Base-by-base conservation (phyloP, 257 asterid genomes). In the Paulownia fortunei region DNA sequence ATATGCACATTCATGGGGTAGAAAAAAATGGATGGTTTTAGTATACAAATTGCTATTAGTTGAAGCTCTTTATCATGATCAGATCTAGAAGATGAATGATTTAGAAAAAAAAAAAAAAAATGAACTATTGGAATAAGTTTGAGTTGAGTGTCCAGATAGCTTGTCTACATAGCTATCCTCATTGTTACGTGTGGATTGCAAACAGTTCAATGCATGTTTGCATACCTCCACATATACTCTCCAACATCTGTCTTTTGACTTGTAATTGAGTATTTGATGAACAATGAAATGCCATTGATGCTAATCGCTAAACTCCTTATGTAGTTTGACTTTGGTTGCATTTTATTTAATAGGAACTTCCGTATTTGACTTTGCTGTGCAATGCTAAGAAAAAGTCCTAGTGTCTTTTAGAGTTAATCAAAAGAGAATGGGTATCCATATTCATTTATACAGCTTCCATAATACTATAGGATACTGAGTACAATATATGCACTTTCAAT, bases 161-260 rank as follows among this genome's bases (percentile, higher is more conserved):
- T 62, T 32, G n/a, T 74, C 41, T 47, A 32, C 56, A 15, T 32
- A 61, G 24, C 44, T 32, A 69, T 65, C 18, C 37, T 64, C 73
- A 54, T 76, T 51, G 32, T 2, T 19, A 41, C n/a, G 51, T n/a
- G 49, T 74, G 47, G 58, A 36, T 47, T 51, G 27, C 8, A 44
- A 16, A 21, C 56, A n/a, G 3, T 54, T 49, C 34, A 44, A 19
- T 51, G 27, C n/a, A 72, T 65, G 46, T 58, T n/a, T 65, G 47
- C 8, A 21, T 44, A 52, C 72, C 10, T 24, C 63, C 32, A 56
- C 47, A 71, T 9, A 24, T 30, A 36, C 51, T 21, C 76, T 6
- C 55, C 55, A 7, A 10, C 18, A 36, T 34, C 10, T 30, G 37
- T 49, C 64, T 19, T 46, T 15, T 19, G 16, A 37, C 56, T 65